These are phyloP conservation scores for Leccinum subrobustum DNA, from an alignment of 1,284 basidiomycete species.

Conservation along the genomic window DNA sequence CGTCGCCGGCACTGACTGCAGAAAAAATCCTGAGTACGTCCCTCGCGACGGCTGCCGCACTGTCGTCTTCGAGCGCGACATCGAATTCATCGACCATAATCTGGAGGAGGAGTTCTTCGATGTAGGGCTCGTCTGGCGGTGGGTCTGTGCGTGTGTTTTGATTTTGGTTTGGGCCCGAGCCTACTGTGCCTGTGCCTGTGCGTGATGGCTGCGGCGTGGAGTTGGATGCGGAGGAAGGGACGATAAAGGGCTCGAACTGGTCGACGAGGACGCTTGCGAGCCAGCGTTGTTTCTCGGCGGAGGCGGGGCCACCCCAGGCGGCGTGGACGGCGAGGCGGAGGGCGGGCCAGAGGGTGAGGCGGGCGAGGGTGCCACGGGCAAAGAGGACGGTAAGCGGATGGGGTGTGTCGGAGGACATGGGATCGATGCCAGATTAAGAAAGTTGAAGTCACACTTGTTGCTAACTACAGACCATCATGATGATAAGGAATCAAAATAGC, in stretches of 20 bases:
- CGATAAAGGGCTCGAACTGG: slow-evolving; percentile 62
- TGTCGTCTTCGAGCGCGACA: slow-evolving; percentile 77
- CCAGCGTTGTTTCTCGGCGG: slow-evolving; percentile 71
- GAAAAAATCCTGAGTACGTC: slow-evolving; percentile 74
- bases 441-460: not conserved
- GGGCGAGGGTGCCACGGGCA: slow-evolving; percentile 78
- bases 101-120: slow-evolving; percentile 77
- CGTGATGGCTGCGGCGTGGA: not conserved
- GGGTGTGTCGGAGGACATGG: not conserved
- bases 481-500: not conserved
- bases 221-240: not conserved
- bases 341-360: slow-evolving; percentile 79
- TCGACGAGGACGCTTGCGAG: slow-evolving; percentile 82
- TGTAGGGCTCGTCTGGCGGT: slow-evolving; percentile 67
- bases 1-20: slow-evolving; percentile 40
- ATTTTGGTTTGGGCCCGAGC: not conserved
- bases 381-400: slow-evolving; percentile 59
- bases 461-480: not conserved
- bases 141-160: slow-evolving; percentile 18
- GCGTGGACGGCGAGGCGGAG: slow-evolving; percentile 82
- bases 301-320: slow-evolving; percentile 77
- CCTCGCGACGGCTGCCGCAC: slow-evolving; percentile 64
- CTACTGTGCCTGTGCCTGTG: not conserved
- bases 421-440: not conserved
- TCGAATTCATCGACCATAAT: slow-evolving; percentile 87